Evolutionary conservation across 352 stramenopile species (phyloP).

Genomic region (Globisporangium takayamanum): DNA sequence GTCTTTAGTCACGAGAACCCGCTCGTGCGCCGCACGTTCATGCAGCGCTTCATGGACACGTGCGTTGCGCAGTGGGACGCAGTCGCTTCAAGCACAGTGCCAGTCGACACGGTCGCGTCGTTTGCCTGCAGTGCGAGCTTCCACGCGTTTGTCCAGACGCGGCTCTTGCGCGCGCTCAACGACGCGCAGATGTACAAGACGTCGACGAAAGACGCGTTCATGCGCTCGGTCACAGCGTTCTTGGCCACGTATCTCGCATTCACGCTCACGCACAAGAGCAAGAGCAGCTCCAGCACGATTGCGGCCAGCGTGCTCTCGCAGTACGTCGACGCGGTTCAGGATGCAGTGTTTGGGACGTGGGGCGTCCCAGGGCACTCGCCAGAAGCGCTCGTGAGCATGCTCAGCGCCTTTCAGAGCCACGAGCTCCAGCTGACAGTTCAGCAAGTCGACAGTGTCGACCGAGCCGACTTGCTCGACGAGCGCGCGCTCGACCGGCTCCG

Average conservation of each 20-base stretch:
- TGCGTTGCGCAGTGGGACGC: constrained; percentile 22
- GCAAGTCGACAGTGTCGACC: not conserved
- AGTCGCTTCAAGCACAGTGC: not conserved
- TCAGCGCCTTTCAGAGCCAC: constrained; percentile 45
- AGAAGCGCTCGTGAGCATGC: constrained; percentile 63
- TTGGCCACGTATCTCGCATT: constrained; percentile 34
- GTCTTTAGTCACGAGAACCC: constrained; percentile 77
- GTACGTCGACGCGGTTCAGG: constrained; percentile 27
- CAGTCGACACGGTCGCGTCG: constrained; percentile 18
- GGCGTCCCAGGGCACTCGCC: constrained; percentile 47
- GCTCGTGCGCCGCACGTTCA: constrained; percentile 63
- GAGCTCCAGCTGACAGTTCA: constrained; percentile 15
- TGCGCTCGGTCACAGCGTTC: constrained; percentile 27
- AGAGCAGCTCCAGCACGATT: not conserved
- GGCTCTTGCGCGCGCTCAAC: constrained; percentile 50
- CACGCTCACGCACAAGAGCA: constrained; percentile 6
- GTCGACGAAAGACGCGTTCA: constrained; percentile 31
- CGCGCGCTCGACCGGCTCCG: constrained; percentile 42
- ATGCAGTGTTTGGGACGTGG: constrained; percentile 45
- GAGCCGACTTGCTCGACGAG: constrained; percentile 19
- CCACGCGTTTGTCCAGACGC: constrained; percentile 42
- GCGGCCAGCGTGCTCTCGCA: constrained; percentile 14
- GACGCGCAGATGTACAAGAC: constrained; percentile 76
- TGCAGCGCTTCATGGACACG: constrained; percentile 59
- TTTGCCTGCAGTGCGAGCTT: constrained; percentile 42